Percentiles rank a stretch among this genome's conserved stretches.
Conservation (phyloP, 2,329 filamentous ascomycete genomes). For the Colletotrichum caudatum region DNA sequence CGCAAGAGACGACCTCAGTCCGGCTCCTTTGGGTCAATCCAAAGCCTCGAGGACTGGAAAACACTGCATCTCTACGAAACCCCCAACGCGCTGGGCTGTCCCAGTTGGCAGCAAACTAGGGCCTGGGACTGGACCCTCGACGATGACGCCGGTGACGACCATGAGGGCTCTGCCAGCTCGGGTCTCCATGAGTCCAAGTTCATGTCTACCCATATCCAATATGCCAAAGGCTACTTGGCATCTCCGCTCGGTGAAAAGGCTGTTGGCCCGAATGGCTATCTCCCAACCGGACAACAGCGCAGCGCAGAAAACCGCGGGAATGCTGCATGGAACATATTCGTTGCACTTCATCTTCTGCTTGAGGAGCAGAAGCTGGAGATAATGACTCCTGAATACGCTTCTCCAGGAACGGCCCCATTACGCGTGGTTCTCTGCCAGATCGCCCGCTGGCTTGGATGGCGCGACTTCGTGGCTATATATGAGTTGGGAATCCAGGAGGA, state of each 20-base stretch:
- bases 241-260: slow-evolving; percentile 69
- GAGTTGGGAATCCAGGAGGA: slow-evolving; percentile 66
- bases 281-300: slow-evolving; percentile 70
- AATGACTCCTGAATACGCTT: slow-evolving; percentile 58
- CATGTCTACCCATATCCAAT: slow-evolving; percentile 63
- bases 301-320: slow-evolving; percentile 69
- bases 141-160: slow-evolving; percentile 56
- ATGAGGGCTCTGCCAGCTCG: slow-evolving; percentile 48
- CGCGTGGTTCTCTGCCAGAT: slow-evolving; percentile 85
- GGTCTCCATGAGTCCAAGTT: slow-evolving; percentile 53
- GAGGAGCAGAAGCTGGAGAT: slow-evolving; percentile 90
- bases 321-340: slow-evolving; percentile 74
- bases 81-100: slow-evolving; percentile 61
- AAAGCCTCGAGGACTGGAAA: slow-evolving; percentile 60
- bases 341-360: slow-evolving; percentile 85
- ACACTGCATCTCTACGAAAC: slow-evolving; percentile 60
- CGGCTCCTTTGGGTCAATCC: slow-evolving; percentile 52
- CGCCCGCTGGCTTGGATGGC: slow-evolving; percentile 83
- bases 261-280: slow-evolving; percentile 67
- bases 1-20: slow-evolving; percentile 50
- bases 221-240: slow-evolving; percentile 74
- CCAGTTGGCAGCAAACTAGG: slow-evolving; percentile 70
- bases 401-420: slow-evolving; percentile 64
- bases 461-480: slow-evolving; percentile 60
- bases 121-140: slow-evolving; percentile 81